Conservation (phyloP, 2,329 filamentous ascomycete species). For the Aureobasidium mangrovei region DNA sequence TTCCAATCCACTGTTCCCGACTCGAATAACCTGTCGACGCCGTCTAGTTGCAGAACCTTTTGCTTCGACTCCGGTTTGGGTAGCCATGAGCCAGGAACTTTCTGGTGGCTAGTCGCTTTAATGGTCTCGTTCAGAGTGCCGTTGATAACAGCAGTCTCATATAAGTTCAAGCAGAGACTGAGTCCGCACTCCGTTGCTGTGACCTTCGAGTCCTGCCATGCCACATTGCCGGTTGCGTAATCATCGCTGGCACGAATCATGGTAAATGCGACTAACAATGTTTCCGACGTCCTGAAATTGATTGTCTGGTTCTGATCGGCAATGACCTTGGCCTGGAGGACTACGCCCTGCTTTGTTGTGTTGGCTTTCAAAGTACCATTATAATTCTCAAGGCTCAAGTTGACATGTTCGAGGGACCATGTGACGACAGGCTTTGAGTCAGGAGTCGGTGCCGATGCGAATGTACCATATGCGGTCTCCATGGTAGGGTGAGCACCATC, state of each 20-base stretch:
- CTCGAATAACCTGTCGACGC: background rate
- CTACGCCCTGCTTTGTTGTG: background rate
- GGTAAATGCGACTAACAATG: background rate
- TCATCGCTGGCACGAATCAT: background rate
- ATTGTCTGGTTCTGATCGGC: background rate
- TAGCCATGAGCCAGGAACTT: background rate
- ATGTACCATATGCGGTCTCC: too few species aligned
- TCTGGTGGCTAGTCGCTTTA: background rate
- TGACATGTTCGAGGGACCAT: too few species aligned
- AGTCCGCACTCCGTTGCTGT: constrained; percentile 6
- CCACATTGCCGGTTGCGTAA: background rate
- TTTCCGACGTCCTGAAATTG: background rate
- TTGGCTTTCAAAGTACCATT: background rate
- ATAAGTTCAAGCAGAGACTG: background rate
- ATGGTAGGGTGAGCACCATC: too few species aligned
- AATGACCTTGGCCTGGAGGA: background rate
- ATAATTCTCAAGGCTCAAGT: background rate
- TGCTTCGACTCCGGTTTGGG: background rate
- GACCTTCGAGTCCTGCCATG: background rate
- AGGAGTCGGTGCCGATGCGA: too few species aligned
- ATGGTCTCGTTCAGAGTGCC: background rate
- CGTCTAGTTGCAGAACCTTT: background rate
- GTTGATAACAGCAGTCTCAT: background rate
- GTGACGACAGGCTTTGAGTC: too few species aligned
- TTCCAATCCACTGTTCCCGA: background rate